These are phyloP conservation scores for Lasiosphaeria hispida DNA, from an alignment of 495 filamentous ascomycete species.

Conservation along the genomic window DNA sequence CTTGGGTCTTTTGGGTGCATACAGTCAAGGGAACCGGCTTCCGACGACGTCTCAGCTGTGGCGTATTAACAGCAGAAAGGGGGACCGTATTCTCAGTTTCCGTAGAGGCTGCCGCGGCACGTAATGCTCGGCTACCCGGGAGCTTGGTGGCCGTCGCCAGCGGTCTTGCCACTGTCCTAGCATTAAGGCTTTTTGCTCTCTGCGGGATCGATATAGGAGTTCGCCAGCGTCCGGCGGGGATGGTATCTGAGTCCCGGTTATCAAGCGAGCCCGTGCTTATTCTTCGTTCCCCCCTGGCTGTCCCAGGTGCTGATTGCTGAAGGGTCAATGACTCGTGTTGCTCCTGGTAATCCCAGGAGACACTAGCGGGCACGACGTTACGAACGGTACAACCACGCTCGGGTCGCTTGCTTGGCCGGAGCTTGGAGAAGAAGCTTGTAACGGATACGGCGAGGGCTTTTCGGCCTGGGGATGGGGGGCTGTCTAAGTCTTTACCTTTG, in stretches of 20 bases:
- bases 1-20: too few species aligned
- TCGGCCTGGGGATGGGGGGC: background rate
- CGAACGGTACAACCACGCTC: conserved; percentile 44
- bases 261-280: conserved; percentile 3
- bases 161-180: background rate
- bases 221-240: conserved; percentile 20
- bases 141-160: too few species aligned
- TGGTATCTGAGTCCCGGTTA: conserved; percentile 20
- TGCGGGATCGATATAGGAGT: conserved; percentile 21
- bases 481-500: too few species aligned
- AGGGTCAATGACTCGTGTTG: background rate
- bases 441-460: conserved; percentile 21
- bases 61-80: too few species aligned
- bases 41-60: too few species aligned
- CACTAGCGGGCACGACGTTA: background rate
- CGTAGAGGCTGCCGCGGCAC: too few species aligned
- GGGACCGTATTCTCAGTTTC: too few species aligned
- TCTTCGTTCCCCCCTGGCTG: background rate
- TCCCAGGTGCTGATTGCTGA: background rate
- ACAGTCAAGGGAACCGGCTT: too few species aligned
- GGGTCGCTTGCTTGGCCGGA: conserved; percentile 39
- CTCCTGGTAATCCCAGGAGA: background rate
- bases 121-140: too few species aligned
- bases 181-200: conserved; percentile 11
- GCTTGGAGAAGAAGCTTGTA: conserved; percentile 32